Evolutionary conservation across 768 basidiomycete species (phyloP).

Genomic region (Amanita rimosa): DNA sequence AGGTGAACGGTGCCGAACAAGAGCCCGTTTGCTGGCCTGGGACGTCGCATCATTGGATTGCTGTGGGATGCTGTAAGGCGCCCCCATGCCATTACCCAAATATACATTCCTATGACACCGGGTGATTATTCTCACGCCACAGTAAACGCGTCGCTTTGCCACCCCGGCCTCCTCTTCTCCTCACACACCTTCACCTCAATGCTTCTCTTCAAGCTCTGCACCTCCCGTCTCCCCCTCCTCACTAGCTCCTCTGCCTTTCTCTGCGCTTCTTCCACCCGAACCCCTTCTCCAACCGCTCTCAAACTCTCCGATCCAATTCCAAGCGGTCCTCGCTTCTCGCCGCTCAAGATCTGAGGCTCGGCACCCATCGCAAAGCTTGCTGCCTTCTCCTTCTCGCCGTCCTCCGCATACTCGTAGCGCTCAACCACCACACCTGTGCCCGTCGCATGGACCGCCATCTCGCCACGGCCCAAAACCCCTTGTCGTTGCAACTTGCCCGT

Average conservation of each 20-base stretch:
- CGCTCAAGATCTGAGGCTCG: constrained; percentile 61
- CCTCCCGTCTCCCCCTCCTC: constrained; percentile 17
- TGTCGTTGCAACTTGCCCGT: constrained; percentile 42
- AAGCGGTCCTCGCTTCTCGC: constrained; percentile 57
- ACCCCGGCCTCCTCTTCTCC: constrained; percentile 29
- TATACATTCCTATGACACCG: not conserved
- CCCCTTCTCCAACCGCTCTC: constrained; percentile 15
- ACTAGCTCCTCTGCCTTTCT: constrained; percentile 11
- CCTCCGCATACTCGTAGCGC: constrained; percentile 20
- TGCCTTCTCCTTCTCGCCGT: constrained; percentile 13
- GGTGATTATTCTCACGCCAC: constrained; percentile 5
- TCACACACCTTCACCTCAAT: constrained; percentile 27
- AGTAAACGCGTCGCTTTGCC: constrained; percentile 41
- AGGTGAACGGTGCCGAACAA: not conserved
- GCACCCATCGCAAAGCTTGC: constrained; percentile 52
- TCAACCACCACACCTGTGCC: constrained; percentile 55
- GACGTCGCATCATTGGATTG: not conserved
- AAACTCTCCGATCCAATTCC: constrained; percentile 38
- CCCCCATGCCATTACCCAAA: not conserved
- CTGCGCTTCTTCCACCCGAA: constrained; percentile 11
- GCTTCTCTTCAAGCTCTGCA: constrained; percentile 31
- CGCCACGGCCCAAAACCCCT: constrained; percentile 19
- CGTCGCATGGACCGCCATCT: constrained; percentile 40
- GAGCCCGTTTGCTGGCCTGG: not conserved
- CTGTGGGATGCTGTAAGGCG: not conserved